Conservation (phyloP, 441 rosid species). For the California macrophylla region DNA sequence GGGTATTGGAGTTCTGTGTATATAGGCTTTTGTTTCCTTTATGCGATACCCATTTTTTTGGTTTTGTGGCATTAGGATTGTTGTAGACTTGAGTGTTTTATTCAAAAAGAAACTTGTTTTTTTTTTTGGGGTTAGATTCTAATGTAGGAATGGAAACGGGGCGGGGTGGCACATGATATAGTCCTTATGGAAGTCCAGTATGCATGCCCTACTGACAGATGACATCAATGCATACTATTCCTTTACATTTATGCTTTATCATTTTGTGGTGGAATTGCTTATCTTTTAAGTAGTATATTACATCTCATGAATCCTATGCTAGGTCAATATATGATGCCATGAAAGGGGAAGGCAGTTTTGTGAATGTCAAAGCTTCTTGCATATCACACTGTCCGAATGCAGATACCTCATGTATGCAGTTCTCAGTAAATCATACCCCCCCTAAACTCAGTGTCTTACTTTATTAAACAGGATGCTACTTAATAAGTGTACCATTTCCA, state of each 20-base stretch:
- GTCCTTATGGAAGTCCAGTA: neutral
- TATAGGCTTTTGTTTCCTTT: constrained; percentile 14
- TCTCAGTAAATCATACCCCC: neutral
- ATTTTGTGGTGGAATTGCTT: neutral
- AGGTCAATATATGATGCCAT: neutral
- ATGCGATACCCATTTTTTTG: constrained; percentile 10
- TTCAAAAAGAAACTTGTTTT: neutral
- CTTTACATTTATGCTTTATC: neutral
- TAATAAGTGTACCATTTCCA: neutral
- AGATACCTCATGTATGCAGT: neutral
- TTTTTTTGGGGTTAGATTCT: neutral
- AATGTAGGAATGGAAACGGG: neutral
- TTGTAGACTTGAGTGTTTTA: neutral
- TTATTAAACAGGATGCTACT: neutral
- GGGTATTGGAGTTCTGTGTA: neutral
- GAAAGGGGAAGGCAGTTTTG: neutral
- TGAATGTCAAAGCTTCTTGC: neutral
- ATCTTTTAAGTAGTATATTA: neutral
- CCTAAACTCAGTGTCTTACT: neutral
- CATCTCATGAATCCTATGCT: neutral
- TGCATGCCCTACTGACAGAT: neutral
- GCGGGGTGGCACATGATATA: no score
- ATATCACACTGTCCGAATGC: neutral
- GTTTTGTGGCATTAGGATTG: neutral
- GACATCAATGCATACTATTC: neutral